Evolutionary conservation across 2,329 filamentous ascomycete genomes (phyloP), one percentile per base, ranked within the genome.

Genomic region (Penicillium nordicum): DNA sequence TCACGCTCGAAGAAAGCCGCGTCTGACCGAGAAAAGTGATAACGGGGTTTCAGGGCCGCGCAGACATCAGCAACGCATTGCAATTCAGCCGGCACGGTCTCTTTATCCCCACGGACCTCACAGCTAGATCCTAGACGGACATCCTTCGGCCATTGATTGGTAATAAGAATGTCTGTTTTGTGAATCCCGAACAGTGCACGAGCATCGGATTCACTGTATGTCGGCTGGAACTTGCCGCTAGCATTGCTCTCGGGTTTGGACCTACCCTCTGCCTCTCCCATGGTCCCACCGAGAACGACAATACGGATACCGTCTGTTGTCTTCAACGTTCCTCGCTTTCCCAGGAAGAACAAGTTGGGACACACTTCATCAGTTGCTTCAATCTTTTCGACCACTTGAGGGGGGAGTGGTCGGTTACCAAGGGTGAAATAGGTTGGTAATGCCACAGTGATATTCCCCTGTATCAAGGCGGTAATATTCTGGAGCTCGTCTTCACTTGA

Each of bases 341-440:
- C 92, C 0, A 99, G 83, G 67, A 88, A 96, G 74, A 90, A 90
- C 11, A 99, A 83, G 70, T 99, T 97, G n/a, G 88, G 82, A 71
- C 92, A 96, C 18, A 99, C 82, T 67, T 88, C 85, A 60, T 82
- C 87, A 60, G 88, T 84, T 34, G 83, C 82, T 68, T 90, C 83
- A 50, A 97, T 82, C 70, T 86, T 92, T 67, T 89, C 84, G 21
- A 88, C 79, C 23, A 97, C 83, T 30, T 79, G 76, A 3, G 80
- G 74, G 0, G 94, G 94, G 6, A 99, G 79, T n/a, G 87, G 77
- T 45, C 81, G 81, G 37, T 80, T 86, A 63, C 90, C 92, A 58
- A 96, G 80, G 3, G 90, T 90, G 72, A 97, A 99, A 76, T 99
- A 99, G 9, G 89, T 95, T 1, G 92, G 87, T 0, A 97, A 78